These are phyloP conservation scores for Pyrenochaeta sp. DNA, from an alignment of 2,329 filamentous ascomycete genomes.

Conservation along the genomic window DNA sequence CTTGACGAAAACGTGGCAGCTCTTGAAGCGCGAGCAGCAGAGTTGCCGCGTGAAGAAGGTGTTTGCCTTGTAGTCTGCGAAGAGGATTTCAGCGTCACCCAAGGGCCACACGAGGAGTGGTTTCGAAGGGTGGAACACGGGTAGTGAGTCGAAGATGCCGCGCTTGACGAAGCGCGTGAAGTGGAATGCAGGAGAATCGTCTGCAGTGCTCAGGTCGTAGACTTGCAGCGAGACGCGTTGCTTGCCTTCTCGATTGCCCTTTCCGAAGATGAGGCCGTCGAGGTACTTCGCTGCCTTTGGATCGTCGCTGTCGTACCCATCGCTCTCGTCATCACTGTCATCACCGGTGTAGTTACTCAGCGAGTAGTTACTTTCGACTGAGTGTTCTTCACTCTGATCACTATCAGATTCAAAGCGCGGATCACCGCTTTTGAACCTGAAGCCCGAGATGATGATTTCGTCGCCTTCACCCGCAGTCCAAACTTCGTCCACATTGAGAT, in stretches of 20 bases:
- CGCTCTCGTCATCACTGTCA: background rate
- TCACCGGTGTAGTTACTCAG: constrained; percentile 1
- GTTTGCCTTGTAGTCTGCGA: constrained; percentile 5
- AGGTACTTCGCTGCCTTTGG: background rate
- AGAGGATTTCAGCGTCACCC: constrained; percentile 2
- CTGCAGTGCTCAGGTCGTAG: background rate
- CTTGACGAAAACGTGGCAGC: constrained; percentile 4
- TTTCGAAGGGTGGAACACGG: constrained; percentile 3
- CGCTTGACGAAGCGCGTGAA: constrained; percentile 1
- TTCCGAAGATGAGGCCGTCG: constrained; percentile 1
- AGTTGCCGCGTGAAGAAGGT: constrained; percentile 3
- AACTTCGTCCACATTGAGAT: background rate
- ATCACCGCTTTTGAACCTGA: background rate
- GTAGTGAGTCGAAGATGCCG: constrained; percentile 3
- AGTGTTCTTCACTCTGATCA: background rate
- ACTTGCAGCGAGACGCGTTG: constrained; percentile 1
- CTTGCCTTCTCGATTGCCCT: background rate
- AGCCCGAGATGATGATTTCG: constrained; percentile 1
- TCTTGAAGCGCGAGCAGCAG: constrained; percentile 3
- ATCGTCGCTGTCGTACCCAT: constrained; percentile 1
- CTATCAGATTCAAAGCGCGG: background rate
- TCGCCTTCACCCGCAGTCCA: constrained; percentile 1
- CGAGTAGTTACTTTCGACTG: constrained; percentile 1
- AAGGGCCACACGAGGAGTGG: constrained; percentile 2
- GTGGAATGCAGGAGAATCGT: background rate